Evolutionary conservation across 2,329 filamentous ascomycete species (phyloP), one percentile per base, ranked within the genome.

Genomic region (Xylariales sp.): DNA sequence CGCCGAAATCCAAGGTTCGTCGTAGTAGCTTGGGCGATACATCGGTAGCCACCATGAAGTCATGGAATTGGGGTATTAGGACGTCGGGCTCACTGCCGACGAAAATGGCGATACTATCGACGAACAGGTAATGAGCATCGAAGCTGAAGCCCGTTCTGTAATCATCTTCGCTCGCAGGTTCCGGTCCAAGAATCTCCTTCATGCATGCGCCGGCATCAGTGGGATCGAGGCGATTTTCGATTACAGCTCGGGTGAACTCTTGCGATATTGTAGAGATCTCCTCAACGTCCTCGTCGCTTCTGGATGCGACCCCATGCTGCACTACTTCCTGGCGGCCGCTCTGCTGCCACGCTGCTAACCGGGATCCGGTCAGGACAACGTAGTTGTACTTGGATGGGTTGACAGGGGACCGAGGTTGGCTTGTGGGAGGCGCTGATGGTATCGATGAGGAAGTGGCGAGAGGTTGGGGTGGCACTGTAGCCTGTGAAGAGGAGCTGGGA

Each of bases 31-130:
- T 67, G 0, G 84, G 73, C 5, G 86, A 80, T 32, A 97, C 81
- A 10, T 74, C 81, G 4, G 87, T 88, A 2, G 85, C 76, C 38
- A 82, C 66, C 38, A 94, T 73, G 51, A 95, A 82, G 11, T 80
- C 71, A 41, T 76, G 78, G 22, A 96, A 69, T 28, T 55, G 67
- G 42, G 59, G 71, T 48, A 63, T 65, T 40, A 68, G 70, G 1
- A 69, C 58, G 2, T 59, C 60, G 4, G 79, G 71, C 50, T 89
- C 84, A 25, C 79, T 73, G 40, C 94, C 87, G 46, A 86, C 78
- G 41, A 93, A 75, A 45, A 93, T 82, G 3, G 87, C 86, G 25
- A 97, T 66, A 0, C 81, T 86, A 62, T 95, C 90, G 48, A 95
- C 76, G 55, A 97, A 93, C 14, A 90, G 68, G 3, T 80, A 80